These are phyloP conservation scores for Comarum palustre DNA, from an alignment of 306 rosid genomes.

Conservation along the genomic window DNA sequence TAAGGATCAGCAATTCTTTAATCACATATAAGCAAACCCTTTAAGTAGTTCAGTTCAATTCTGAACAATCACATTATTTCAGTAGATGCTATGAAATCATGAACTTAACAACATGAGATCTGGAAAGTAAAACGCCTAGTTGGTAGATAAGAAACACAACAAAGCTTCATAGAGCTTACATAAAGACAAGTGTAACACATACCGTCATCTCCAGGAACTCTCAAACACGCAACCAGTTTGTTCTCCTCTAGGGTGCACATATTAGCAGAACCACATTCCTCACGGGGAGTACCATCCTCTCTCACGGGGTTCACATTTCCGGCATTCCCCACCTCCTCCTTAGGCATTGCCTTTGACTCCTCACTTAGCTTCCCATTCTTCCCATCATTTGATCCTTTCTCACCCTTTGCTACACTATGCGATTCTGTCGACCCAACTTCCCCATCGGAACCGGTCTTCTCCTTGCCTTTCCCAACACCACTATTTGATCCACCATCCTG, in stretches of 20 bases:
- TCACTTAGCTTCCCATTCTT: slow-evolving; percentile 21
- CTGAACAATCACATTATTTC: neutral
- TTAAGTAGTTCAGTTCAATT: neutral
- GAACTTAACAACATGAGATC: neutral
- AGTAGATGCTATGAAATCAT: neutral
- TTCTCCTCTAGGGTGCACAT: slow-evolving; percentile 34
- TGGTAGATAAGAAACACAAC: neutral
- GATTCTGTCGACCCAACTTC: slow-evolving; percentile 13
- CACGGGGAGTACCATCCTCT: slow-evolving; percentile 29
- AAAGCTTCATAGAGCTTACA: neutral
- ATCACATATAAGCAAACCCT: neutral
- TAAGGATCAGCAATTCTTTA: slow-evolving; percentile 6
- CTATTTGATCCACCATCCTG: slow-evolving; percentile 20
- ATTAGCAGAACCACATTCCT: slow-evolving; percentile 46
- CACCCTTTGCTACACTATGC: slow-evolving; percentile 13
- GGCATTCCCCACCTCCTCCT: slow-evolving; percentile 23
- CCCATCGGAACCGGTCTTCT: slow-evolving; percentile 19
- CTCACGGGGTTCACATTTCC: slow-evolving; percentile 11
- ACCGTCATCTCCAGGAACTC: slow-evolving; percentile 55
- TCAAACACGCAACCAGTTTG: slow-evolving; percentile 45
- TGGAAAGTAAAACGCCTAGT: neutral
- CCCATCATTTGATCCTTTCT: slow-evolving; percentile 5
- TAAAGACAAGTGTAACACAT: slow-evolving; percentile 10
- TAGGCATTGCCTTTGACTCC: slow-evolving; percentile 17
- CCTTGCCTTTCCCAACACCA: slow-evolving; percentile 15